Conservation (phyloP, 345 rosid genomes). For the Fremontodendron californicum region DNA sequence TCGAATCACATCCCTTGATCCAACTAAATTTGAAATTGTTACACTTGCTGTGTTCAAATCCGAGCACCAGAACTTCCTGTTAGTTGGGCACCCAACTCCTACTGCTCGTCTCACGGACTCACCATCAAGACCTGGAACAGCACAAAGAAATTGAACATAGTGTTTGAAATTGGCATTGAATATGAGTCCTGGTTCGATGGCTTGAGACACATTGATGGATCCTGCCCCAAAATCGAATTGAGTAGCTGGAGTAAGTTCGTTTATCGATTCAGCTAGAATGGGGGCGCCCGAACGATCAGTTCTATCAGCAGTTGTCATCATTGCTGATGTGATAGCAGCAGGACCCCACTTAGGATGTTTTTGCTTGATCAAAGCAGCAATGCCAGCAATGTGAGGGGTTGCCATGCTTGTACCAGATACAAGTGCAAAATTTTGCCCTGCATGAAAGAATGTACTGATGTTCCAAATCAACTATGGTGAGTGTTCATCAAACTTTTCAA, state of each 20-base stretch:
- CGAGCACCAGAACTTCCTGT: constrained; percentile 32
- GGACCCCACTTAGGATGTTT: constrained; percentile 48
- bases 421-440: constrained; percentile 46
- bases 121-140: constrained; percentile 41
- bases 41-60: constrained; percentile 39
- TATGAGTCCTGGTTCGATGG: constrained; percentile 46
- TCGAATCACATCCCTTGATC: constrained; percentile 34
- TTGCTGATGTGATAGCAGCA: constrained; percentile 44
- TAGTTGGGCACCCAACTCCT: constrained; percentile 30
- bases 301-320: constrained; percentile 44
- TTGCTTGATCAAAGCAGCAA: constrained; percentile 49
- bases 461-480: background rate
- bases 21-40: constrained; percentile 35
- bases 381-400: constrained; percentile 45
- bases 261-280: constrained; percentile 35
- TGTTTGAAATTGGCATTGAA: constrained; percentile 33
- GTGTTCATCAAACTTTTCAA: background rate
- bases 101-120: constrained; percentile 29
- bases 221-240: constrained; percentile 47
- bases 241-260: constrained; percentile 29
- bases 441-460: background rate
- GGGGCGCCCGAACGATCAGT: constrained; percentile 33
- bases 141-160: constrained; percentile 38
- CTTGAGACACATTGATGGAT: constrained; percentile 35
- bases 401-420: constrained; percentile 50